Evolutionary conservation across 176 grass and related monocot species (phyloP), one percentile per base, ranked within the genome.

Genomic region (Lolium rigidum): DNA sequence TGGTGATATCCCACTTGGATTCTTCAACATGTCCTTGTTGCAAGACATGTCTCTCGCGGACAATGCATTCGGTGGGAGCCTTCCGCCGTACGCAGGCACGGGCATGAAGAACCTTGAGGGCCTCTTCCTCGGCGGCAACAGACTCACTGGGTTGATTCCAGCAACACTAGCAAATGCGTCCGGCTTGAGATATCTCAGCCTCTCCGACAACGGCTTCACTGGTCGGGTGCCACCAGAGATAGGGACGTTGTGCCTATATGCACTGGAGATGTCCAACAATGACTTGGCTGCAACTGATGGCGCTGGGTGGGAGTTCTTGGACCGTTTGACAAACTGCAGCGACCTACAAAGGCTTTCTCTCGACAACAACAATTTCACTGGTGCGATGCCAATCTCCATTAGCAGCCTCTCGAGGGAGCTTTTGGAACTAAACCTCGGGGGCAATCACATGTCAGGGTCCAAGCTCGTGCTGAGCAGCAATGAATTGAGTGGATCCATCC

Each of bases 291-390:
- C 79, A 11, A 35, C 61, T 1, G 1, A 50, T 2, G 43, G 7
- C 12, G 58, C 20, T 10, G 84, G 79, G 9, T 89, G 91, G 46
- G 54, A 61, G 9, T 73, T 93, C 70, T 38, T 89, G 39, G 63
- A 76, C 0, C 22, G 21, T 15, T n/a, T 93, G 46, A 79, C 77
- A 17, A 90, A 87, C 24, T 93, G 91, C 78, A 61, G 48, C 35
- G 0, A 1, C 38, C 25, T 90, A 49, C 0, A 49, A 22, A 14
- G 11, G 67, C 20, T 26, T 9, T 2, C 77, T 92, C 9, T 70
- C 16, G 81, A 92, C 25, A 44, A 75, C 31, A 92, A 93, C 44
- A 61, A 37, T 1, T 5, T 93, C 10, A 16, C 35, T 0, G 91
- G 87, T 13, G 3, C 38, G 4, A 58, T 93, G 74, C 91, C 88